These are phyloP conservation scores for Citrus sinensis DNA, from an alignment of 345 rosid species.

Conservation along the genomic window DNA sequence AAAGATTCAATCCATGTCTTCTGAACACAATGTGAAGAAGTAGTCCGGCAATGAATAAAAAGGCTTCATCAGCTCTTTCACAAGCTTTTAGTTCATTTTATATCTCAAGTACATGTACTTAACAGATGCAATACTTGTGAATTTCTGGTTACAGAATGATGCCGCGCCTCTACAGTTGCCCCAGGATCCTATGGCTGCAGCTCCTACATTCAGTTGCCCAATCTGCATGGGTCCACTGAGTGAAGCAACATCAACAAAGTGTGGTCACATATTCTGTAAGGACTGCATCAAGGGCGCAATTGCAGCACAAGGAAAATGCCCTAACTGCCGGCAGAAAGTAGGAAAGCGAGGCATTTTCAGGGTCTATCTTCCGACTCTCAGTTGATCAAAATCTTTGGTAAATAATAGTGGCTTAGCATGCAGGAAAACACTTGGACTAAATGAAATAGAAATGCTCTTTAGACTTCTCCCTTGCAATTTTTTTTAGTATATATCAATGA, in stretches of 20 bases:
- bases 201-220: slow-evolving; percentile 17
- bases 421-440: not conserved
- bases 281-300: slow-evolving; percentile 23
- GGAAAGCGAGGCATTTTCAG: slow-evolving; percentile 18
- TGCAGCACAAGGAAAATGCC: slow-evolving; percentile 21
- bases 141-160: not conserved
- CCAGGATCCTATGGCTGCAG: not conserved
- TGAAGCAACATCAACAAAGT: slow-evolving; percentile 28
- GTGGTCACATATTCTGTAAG: slow-evolving; percentile 35
- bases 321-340: slow-evolving; percentile 25
- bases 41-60: too few relatives aligned
- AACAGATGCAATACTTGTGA: not conserved
- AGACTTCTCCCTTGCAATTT: not conserved
- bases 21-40: too few relatives aligned
- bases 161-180: not conserved
- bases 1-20: too few relatives aligned
- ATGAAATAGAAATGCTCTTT: too few relatives aligned
- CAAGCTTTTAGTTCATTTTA: too few relatives aligned
- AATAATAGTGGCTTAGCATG: not conserved
- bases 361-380: slow-evolving; percentile 23
- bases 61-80: too few relatives aligned
- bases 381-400: not conserved
- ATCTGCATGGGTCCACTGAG: slow-evolving; percentile 23
- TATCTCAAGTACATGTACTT: too few relatives aligned
- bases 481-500: not conserved